Evolutionary conservation across 345 rosid species (phyloP).

Genomic region (Passiflora organensis): DNA sequence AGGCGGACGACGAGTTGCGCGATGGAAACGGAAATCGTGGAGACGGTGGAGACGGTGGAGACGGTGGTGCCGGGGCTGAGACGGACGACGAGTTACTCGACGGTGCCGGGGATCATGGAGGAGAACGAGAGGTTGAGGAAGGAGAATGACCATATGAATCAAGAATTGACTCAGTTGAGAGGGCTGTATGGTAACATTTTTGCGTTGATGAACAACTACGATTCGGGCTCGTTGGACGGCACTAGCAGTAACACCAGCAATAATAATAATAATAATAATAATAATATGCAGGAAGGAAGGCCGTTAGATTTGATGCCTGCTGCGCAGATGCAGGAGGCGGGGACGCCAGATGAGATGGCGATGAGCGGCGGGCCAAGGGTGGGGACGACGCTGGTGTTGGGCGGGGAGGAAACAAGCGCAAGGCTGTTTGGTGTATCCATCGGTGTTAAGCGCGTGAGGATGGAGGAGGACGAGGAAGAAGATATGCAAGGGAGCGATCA

Average conservation of each 20-base stretch:
- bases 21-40: no score
- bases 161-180: conserved; percentile 57
- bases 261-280: no score
- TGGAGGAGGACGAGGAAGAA: conserved; percentile 36
- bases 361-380: conserved; percentile 6
- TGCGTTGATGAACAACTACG: conserved; percentile 53
- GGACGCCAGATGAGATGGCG: conserved; percentile 19
- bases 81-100: conserved; percentile 59
- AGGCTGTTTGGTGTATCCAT: conserved; percentile 82
- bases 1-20: no score
- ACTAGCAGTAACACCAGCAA: conserved; percentile 1
- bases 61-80: conserved; percentile 16
- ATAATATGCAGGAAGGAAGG: conserved; percentile 36
- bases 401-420: conserved; percentile 40
- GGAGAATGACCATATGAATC: conserved; percentile 60
- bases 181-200: conserved; percentile 60
- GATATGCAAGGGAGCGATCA: conserved; percentile 21
- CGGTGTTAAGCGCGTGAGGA: conserved; percentile 64
- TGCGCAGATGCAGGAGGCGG: conserved; percentile 29
- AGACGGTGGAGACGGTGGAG: no score
- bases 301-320: conserved; percentile 39
- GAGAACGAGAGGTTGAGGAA: conserved; percentile 78
- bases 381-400: not conserved
- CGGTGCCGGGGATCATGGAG: conserved; percentile 61
- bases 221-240: conserved; percentile 41